These are phyloP conservation scores for Alnus glutinosa DNA, from an alignment of 306 rosid genomes.

Conservation along the genomic window DNA sequence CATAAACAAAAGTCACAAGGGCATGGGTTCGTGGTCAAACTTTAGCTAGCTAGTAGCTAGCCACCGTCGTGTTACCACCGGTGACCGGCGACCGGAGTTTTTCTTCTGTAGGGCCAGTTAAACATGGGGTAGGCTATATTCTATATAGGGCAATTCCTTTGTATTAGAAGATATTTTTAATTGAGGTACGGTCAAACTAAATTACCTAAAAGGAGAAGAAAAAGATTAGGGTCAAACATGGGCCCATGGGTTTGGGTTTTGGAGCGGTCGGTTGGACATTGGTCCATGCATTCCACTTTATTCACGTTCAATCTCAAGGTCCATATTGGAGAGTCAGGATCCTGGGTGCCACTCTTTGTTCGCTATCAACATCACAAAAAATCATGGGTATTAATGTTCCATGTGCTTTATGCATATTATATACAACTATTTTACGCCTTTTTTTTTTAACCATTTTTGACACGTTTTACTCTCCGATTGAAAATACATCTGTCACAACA, in stretches of 20 bases:
- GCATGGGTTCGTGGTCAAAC: constrained; percentile 43
- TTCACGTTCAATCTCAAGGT: background rate
- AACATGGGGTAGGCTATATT: background rate
- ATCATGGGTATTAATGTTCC: too few species aligned
- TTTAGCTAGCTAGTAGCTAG: constrained; percentile 37
- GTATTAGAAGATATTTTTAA: too few species aligned
- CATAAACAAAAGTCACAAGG: constrained; percentile 46
- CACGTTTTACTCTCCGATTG: too few species aligned
- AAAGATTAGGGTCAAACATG: background rate
- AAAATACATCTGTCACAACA: too few species aligned
- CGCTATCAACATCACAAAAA: too few species aligned
- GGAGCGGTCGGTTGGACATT: constrained; percentile 1
- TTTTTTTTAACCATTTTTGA: too few species aligned
- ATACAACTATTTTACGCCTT: too few species aligned
- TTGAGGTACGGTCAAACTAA: constrained; percentile 18
- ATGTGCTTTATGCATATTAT: too few species aligned
- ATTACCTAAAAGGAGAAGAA: background rate
- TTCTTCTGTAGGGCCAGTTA: constrained; percentile 24
- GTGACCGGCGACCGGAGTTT: constrained; percentile 29
- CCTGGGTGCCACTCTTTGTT: background rate
- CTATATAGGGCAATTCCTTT: too few species aligned
- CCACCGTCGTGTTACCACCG: constrained; percentile 26
- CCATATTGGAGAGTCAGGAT: background rate
- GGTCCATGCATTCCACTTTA: background rate
- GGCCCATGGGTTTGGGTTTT: background rate